These are phyloP conservation scores for Persicaria maculosa DNA, from an alignment of 148 eudicot genomes.

Conservation along the genomic window DNA sequence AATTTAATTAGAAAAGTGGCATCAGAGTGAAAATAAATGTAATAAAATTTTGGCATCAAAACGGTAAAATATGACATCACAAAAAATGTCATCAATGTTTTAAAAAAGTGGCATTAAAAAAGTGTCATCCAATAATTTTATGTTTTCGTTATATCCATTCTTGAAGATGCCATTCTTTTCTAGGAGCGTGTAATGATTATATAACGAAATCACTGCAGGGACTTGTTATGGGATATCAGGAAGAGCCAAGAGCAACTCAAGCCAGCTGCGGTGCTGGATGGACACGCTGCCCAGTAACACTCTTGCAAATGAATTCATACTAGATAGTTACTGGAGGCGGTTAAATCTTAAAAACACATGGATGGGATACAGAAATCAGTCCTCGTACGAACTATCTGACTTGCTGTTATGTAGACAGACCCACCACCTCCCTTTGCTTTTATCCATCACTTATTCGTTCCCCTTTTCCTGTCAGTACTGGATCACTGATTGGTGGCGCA, in stretches of 20 bases:
- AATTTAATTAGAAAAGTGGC: too few species aligned
- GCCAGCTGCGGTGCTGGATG: conserved; percentile 35
- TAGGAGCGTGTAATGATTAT: background rate
- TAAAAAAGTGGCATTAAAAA: too few species aligned
- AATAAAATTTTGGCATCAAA: too few species aligned
- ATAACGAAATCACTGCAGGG: conserved; percentile 30
- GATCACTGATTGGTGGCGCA: conserved; percentile 80
- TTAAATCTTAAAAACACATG: conserved; percentile 25
- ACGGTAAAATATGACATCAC: too few species aligned
- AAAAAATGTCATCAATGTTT: too few species aligned
- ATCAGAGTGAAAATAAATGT: too few species aligned
- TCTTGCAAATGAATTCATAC: conserved; percentile 50
- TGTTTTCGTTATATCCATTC: too few species aligned
- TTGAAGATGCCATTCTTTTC: background rate
- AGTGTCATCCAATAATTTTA: too few species aligned
- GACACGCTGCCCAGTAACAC: conserved; percentile 48
- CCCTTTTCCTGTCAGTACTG: conserved; percentile 37
- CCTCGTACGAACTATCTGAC: conserved; percentile 31
- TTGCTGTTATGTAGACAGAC: conserved; percentile 19
- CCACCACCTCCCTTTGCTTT: conserved; percentile 15
- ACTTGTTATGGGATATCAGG: conserved; percentile 69
- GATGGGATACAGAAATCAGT: conserved; percentile 53
- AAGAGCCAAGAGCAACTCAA: conserved; percentile 25
- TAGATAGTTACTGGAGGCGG: conserved; percentile 59
- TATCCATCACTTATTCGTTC: background rate